These are phyloP conservation scores for Kodamaea leandrae DNA, from an alignment of 805 yeast genomes.

Conservation along the genomic window DNA sequence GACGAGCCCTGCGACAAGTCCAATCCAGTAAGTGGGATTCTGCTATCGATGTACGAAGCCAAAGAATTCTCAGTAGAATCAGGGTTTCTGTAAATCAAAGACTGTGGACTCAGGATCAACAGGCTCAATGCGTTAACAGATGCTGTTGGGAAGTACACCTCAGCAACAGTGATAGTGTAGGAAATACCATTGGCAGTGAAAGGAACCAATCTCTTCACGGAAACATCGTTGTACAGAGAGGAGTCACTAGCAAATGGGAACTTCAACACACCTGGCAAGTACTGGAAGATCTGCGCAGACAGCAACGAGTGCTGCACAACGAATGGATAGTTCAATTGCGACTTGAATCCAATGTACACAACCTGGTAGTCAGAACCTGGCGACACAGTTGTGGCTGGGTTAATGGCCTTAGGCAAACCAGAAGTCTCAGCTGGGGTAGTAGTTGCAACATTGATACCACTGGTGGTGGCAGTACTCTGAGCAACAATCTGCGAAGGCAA, in stretches of 20 bases:
- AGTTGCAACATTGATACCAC: constrained; percentile 17
- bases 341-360: constrained; percentile 75
- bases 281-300: constrained; percentile 82
- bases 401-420: constrained; percentile 72
- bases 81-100: constrained; percentile 60
- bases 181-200: constrained; percentile 50
- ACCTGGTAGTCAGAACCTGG: constrained; percentile 48
- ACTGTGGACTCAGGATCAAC: constrained; percentile 48
- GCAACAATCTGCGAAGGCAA: constrained; percentile 35
- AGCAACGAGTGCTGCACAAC: constrained; percentile 70
- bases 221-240: constrained; percentile 37
- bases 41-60: constrained; percentile 68
- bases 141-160: constrained; percentile 70
- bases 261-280: constrained; percentile 70
- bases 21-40: constrained; percentile 57
- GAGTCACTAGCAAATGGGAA: constrained; percentile 51
- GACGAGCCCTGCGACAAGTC: constrained; percentile 15
- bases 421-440: constrained; percentile 40
- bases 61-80: constrained; percentile 54
- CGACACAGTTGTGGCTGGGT: constrained; percentile 55
- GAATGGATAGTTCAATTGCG: constrained; percentile 78
- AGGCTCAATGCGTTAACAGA: constrained; percentile 49
- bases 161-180: constrained; percentile 85
- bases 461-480: constrained; percentile 15
- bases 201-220: constrained; percentile 73